These are phyloP conservation scores for Fusarium newnesense DNA, from an alignment of 2,329 filamentous ascomycete species.

Conservation along the genomic window DNA sequence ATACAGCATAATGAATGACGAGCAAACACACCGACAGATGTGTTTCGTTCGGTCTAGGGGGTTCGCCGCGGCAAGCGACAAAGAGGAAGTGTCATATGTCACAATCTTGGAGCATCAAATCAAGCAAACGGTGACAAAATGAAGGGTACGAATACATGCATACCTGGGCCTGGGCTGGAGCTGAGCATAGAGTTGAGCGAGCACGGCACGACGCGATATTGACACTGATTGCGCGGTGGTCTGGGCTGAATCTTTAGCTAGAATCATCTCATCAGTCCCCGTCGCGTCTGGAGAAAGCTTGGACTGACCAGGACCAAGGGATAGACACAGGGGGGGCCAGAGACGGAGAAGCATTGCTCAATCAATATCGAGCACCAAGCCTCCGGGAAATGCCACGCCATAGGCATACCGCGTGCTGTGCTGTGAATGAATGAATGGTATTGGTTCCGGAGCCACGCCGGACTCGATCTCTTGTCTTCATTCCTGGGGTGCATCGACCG, in stretches of 20 bases:
- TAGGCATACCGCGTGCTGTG: not conserved
- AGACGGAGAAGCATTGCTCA: not conserved
- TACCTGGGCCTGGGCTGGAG: not conserved
- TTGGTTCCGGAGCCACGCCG: constrained; percentile 23
- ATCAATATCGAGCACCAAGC: constrained; percentile 20
- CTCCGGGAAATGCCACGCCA: constrained; percentile 26
- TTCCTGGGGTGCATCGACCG: constrained; percentile 32
- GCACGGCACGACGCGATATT: constrained; percentile 35
- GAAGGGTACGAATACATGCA: not conserved
- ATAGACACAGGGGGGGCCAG: constrained; percentile 28
- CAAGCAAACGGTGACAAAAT: constrained; percentile 23
- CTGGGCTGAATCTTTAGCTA: constrained; percentile 15
- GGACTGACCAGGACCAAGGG: constrained; percentile 24
- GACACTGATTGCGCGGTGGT: constrained; percentile 29
- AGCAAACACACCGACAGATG: constrained; percentile 27
- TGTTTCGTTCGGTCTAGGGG: constrained; percentile 32
- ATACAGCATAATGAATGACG: not conserved
- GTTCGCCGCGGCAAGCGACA: constrained; percentile 30
- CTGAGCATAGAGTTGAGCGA: constrained; percentile 14
- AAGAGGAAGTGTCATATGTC: constrained; percentile 29
- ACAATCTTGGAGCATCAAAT: constrained; percentile 26
- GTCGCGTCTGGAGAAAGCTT: constrained; percentile 36
- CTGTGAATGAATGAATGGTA: not conserved
- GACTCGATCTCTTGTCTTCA: constrained; percentile 24
- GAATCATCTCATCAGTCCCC: constrained; percentile 17